Base-by-base conservation (phyloP, 164 flowering plant species). In the Sextonia rubra region DNA sequence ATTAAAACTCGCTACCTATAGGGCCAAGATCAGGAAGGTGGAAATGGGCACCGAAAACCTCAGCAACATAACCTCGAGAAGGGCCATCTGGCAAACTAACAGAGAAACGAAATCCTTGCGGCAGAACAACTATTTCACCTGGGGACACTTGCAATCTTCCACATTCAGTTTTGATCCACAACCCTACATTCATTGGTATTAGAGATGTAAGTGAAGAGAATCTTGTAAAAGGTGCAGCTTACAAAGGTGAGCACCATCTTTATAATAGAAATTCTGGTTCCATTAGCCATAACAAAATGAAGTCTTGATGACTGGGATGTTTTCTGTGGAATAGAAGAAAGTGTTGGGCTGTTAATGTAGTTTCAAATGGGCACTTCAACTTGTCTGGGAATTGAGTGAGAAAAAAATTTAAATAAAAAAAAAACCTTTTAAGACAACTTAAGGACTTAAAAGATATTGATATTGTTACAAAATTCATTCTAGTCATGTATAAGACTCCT, bases 1-100 rank as follows among this genome's bases (percentile, higher is more conserved):
- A 12, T 20, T 14, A 15, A 22, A 29, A 66, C 20, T 30, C 69
- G 48, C 17, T 82, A 94, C 98, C 98, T 85, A 92, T 94, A 37
- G 97, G 98, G 20, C 99, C 97, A 71, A 92, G 94, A 77, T 94
- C 99, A 62, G 99, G 99, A 76, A 94, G 97, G 70, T 92, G 93
- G 75, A 86, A 91, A 86, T 94, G 99, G 68, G 91, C 73, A 24
- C 97, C 96, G 74, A 91, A 94, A 74, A 91, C 82, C 83, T 94
- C 99, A 60, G 96, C 91, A 74, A 92, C 88, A 80, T 94, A 94
- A 68, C 97, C 98, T 49, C 94, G 89, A 47, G 97, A 90, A 27
- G 95, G 91, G 15, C 98, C 98, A 82, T 94, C 98, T 14, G 97
- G 97, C 55, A 94, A 81, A 75, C 76, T 73, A 65, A 94, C 81